Evolutionary conservation across 1,284 basidiomycete genomes (phyloP), one percentile per base, ranked within the genome.

Genomic region (Meira miltonrushii): DNA sequence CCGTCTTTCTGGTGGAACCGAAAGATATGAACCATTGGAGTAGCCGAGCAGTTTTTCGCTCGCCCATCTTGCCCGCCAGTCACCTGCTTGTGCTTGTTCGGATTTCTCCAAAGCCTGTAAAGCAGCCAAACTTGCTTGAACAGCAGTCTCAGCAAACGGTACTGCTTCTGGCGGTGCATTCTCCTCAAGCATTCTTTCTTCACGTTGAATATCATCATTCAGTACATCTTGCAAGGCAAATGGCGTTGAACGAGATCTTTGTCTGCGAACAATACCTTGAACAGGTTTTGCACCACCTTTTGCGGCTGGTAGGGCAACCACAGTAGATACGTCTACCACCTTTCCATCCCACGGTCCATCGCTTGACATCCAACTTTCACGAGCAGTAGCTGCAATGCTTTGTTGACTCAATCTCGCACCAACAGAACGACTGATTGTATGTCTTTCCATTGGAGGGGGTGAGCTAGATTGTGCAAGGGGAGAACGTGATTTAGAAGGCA

Each of bases 41-140:
- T 17, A 39, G 4, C 50, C 50, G n/a, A 53, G 12, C 11, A 53
- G 25, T 28, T 19, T 53, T 21, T 53, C 50, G 12, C 39, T 39
- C 15, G 50, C 50, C 50, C 50, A 53, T 53, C 50, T 53, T 21
- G 28, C 15, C 23, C 37, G 50, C 50, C 50, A 53, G 38, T 53
- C 39, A 23, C 28, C 28, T 33, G 28, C 28, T 25, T 39, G 23
- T 12, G 21, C 50, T 15, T 37, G 11, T 37, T 39, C 13, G 11
- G 37, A 53, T 38, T 33, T 39, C 23, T 53, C 50, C 5, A 53
- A 12, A 13, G 50, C 50, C 28, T n/a, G 21, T 33, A 53, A 53
- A 41, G 50, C 50, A 19, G 50, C 50, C 15, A 53, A 25, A 41
- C 50, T 53, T 12, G 50, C 50, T 25, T 53, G 50, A 39, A 53